Percentiles rank a stretch among this genome's conserved stretches.
Evolutionary conservation across 2,329 filamentous ascomycete genomes (phyloP).

Genomic region (Penicillium janthinellum): DNA sequence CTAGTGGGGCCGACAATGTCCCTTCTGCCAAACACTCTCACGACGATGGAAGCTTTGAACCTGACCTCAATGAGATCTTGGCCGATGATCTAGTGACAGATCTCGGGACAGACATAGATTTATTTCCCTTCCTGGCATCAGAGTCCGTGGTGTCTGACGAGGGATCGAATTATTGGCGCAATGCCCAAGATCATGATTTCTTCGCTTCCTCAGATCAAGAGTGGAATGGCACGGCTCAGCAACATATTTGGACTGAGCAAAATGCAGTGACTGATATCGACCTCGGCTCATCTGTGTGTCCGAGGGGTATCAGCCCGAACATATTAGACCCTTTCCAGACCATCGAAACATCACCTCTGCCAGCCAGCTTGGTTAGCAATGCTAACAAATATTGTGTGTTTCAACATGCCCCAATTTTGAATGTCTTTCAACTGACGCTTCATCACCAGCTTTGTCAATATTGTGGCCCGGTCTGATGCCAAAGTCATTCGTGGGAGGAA

Average conservation of each 20-base stretch:
- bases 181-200: not conserved
- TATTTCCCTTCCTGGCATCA: not conserved
- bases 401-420: too few species aligned
- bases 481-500: not conserved
- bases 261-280: not conserved
- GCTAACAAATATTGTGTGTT: not conserved
- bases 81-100: not conserved
- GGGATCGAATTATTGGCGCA: not conserved
- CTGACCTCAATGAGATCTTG: not conserved
- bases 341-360: not conserved
- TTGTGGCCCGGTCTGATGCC: constrained; percentile 1
- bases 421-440: not conserved
- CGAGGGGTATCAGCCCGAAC: not conserved
- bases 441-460: not conserved
- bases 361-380: not conserved
- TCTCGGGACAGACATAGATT: too few species aligned
- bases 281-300: not conserved
- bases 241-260: not conserved
- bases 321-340: not conserved
- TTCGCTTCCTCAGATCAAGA: not conserved
- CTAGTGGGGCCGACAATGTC: not conserved
- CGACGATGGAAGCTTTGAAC: not conserved
- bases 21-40: not conserved
- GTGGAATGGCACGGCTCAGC: not conserved
- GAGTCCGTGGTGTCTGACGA: not conserved